Conservation (phyloP, 75 land plant species). For the Chamaecyparis obtusa region DNA sequence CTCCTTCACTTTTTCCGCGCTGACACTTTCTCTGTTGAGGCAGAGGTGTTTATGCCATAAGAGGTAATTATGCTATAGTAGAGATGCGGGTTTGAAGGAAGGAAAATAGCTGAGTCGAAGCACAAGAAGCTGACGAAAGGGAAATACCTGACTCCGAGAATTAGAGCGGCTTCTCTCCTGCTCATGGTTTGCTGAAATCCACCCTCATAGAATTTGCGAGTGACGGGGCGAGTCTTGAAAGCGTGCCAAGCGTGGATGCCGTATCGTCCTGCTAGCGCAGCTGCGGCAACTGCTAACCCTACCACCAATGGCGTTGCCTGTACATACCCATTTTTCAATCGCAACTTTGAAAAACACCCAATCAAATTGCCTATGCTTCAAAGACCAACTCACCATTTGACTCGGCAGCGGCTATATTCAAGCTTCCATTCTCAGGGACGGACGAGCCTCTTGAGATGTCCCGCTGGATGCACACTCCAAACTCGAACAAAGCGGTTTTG, state of each 20-base stretch:
- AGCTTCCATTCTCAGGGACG: no score
- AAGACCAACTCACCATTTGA: no score
- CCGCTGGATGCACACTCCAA: no score
- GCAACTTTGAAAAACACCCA: no score
- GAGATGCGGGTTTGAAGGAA: no score
- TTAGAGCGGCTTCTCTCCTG: constrained; percentile 76
- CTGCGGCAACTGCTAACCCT: constrained; percentile 66
- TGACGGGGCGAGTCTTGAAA: constrained; percentile 57
- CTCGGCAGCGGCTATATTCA: no score
- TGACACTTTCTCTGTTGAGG: constrained; percentile 33
- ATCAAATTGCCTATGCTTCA: no score
- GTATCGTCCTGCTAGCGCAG: constrained; percentile 60
- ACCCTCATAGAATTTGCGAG: constrained; percentile 72
- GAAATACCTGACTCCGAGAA: constrained; percentile 74
- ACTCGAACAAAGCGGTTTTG: no score
- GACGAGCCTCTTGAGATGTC: no score
- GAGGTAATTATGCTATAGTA: no score
- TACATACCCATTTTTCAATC: not conserved
- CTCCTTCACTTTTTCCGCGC: constrained; percentile 53
- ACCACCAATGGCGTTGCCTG: constrained; percentile 57
- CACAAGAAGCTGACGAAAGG: not conserved
- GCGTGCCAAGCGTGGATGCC: constrained; percentile 71
- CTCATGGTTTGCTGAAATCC: constrained; percentile 81
- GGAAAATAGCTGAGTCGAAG: no score
- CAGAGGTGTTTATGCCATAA: no score